Evolutionary conservation across 2,329 filamentous ascomycete species (phyloP).

Genomic region (Apiospora phragmitis): DNA sequence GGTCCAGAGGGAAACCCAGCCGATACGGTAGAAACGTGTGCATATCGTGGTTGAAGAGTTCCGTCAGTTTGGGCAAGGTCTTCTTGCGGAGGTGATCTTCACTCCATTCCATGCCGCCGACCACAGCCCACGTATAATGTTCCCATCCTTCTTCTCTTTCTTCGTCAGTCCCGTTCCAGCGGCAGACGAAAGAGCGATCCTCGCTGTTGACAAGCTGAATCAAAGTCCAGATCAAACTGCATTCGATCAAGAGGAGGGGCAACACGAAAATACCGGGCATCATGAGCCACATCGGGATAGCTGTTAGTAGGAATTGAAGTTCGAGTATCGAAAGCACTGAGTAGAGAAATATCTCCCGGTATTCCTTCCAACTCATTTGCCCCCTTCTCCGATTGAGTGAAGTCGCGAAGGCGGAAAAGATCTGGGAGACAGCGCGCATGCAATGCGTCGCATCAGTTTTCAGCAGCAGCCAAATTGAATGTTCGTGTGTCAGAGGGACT

Average conservation of each 20-base stretch:
- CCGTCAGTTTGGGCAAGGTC: slow-evolving; percentile 35
- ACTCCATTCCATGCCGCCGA: slow-evolving; percentile 19
- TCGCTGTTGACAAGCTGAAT: slow-evolving; percentile 18
- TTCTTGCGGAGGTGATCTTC: slow-evolving; percentile 25
- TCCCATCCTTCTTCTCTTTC: slow-evolving; percentile 11
- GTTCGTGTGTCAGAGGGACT: slow-evolving; percentile 23
- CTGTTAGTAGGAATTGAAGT: slow-evolving; percentile 19
- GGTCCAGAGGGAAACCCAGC: slow-evolving; percentile 54
- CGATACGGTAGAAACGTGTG: slow-evolving; percentile 51
- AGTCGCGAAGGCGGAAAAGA: slow-evolving; percentile 16
- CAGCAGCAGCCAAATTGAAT: slow-evolving; percentile 18
- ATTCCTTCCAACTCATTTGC: slow-evolving; percentile 14
- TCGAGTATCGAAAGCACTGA: slow-evolving; percentile 20
- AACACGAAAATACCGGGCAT: slow-evolving; percentile 21
- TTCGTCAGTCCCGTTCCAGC: not conserved
- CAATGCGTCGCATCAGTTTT: slow-evolving; percentile 20
- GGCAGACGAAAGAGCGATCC: slow-evolving; percentile 13
- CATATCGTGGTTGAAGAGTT: slow-evolving; percentile 41
- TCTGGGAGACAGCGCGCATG: slow-evolving; percentile 15
- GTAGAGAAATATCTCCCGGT: slow-evolving; percentile 17
- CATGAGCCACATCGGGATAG: slow-evolving; percentile 20
- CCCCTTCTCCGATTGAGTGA: slow-evolving; percentile 10
- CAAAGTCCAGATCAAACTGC: slow-evolving; percentile 18
- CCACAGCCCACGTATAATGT: slow-evolving; percentile 18
- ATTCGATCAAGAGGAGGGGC: slow-evolving; percentile 19